Conservation (phyloP, 331 rosid genomes). For the Quercus lobata region DNA sequence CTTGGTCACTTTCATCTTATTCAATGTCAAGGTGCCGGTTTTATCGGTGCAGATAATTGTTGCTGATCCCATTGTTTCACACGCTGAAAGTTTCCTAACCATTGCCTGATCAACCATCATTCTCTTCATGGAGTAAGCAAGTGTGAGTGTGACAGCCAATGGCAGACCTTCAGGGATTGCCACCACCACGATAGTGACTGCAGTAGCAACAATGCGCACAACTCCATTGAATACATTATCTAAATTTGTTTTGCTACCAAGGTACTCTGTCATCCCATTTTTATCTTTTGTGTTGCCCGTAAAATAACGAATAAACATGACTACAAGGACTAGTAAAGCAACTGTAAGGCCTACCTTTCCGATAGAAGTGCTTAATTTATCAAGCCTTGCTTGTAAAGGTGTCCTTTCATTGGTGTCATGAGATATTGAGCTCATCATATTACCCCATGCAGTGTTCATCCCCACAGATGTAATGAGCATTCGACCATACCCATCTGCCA, state of each 20-base stretch:
- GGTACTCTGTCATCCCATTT: constrained; percentile 41
- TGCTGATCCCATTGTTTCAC: constrained; percentile 94
- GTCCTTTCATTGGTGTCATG: constrained; percentile 56
- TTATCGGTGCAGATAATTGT: constrained; percentile 83
- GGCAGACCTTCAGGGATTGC: constrained; percentile 92
- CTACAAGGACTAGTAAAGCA: constrained; percentile 66
- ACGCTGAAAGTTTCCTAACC: constrained; percentile 87
- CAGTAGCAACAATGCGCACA: constrained; percentile 51
- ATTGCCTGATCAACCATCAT: constrained; percentile 90
- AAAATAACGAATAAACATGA: constrained; percentile 71
- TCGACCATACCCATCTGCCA: constrained; percentile 60
- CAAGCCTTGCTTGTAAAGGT: constrained; percentile 78
- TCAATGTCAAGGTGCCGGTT: constrained; percentile 78
- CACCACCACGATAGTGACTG: constrained; percentile 87
- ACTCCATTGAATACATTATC: constrained; percentile 47
- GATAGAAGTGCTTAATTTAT: constrained; percentile 65
- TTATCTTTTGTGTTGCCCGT: constrained; percentile 55
- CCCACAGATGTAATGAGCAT: constrained; percentile 84
- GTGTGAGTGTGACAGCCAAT: constrained; percentile 77
- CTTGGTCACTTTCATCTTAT: constrained; percentile 72
- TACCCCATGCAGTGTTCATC: constrained; percentile 78
- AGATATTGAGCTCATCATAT: constrained; percentile 82
- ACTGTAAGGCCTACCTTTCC: constrained; percentile 85
- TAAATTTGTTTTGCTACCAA: constrained; percentile 27
- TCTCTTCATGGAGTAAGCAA: constrained; percentile 93